Conservation (phyloP, 2,329 filamentous ascomycete species). For the Clonostachys byssicola region DNA sequence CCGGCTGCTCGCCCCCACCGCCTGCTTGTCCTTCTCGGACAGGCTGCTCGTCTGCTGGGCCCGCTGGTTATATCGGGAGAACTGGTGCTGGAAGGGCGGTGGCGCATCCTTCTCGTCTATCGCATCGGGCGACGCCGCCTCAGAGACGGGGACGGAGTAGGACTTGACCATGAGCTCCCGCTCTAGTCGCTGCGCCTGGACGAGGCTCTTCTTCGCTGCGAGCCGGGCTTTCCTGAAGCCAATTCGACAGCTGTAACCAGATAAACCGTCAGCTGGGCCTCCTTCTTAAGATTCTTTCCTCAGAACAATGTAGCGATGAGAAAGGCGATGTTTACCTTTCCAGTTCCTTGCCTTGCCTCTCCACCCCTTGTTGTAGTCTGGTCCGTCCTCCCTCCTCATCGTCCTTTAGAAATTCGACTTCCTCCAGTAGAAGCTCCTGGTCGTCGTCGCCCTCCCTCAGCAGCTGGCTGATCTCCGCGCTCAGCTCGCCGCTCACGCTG, state of each 20-base stretch:
- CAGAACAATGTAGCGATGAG: neutral
- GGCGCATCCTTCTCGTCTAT: neutral
- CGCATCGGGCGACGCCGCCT: conserved; percentile 19
- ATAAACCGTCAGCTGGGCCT: conserved; percentile 2
- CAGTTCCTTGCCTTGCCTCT: conserved; percentile 66
- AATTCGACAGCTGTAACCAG: conserved; percentile 41
- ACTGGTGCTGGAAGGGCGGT: conserved; percentile 9
- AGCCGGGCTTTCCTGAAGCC: conserved; percentile 82
- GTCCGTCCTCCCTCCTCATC: conserved; percentile 53
- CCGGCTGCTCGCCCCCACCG: conserved; percentile 72
- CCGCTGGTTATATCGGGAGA: conserved; percentile 12
- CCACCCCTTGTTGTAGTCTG: conserved; percentile 62
- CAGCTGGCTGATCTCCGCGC: conserved; percentile 73
- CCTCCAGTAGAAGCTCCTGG: conserved; percentile 74
- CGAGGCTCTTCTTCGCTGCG: conserved; percentile 69
- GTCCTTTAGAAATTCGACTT: conserved; percentile 66
- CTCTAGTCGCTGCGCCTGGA: conserved; percentile 71
- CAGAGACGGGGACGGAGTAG: conserved; percentile 41
- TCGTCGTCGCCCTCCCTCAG: conserved; percentile 80
- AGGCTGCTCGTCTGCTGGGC: conserved; percentile 27
- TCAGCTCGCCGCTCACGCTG: conserved; percentile 65
- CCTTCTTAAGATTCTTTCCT: too few relatives aligned
- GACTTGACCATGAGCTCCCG: conserved; percentile 70
- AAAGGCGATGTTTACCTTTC: conserved; percentile 47
- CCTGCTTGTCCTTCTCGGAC: conserved; percentile 66